Evolutionary conservation across 2,329 filamentous ascomycete species (phyloP), one percentile per base, ranked within the genome.

Genomic region (Paracamarosporium sp.): DNA sequence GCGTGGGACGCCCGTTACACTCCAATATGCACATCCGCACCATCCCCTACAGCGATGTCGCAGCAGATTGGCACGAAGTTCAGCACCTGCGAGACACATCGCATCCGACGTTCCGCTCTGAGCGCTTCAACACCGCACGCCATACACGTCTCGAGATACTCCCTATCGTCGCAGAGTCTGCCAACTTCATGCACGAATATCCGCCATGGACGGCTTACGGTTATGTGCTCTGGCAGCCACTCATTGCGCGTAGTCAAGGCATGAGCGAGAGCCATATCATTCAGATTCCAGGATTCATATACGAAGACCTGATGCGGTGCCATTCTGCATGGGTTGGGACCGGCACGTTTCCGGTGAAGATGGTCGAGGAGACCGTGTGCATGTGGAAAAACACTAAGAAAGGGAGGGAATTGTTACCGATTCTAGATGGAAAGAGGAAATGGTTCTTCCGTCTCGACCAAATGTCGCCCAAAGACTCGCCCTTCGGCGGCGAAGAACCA

Each of bases 401-500:
- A 0, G 56, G 61, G 1, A 57, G 52, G 27, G n/a, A 31, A 9
- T 28, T 63, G 11, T n/a, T 13, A 9, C n/a, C 22, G 4, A 25
- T 56, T 3, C 31, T 66, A 4, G 53, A 64, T 3, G 63, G 59
- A 7, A 22, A 47, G 3, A 25, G 30, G 11, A 54, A 63, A 47
- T 70, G 59, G n/a, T 82, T 82, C 55, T 70, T 80, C 55, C 73
- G 79, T 11, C 68, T 82, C 15, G 75, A 77, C 25, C 73, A 73
- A 12, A 81, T 77, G 56, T 81, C 79, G 8, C 69, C 79, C 2
- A 82, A 82, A 59, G 81, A 82, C 55, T 59, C 41, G 9, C 50
- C 55, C 4, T 33, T 57, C 5, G 54, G 47, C 13, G 31, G 31
- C 31, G 47, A 46, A 15, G 28, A 53, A 3, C 59, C 57, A 2